Conservation (phyloP, 2,329 filamentous ascomycete genomes). For the Aspergillus sojae region DNA sequence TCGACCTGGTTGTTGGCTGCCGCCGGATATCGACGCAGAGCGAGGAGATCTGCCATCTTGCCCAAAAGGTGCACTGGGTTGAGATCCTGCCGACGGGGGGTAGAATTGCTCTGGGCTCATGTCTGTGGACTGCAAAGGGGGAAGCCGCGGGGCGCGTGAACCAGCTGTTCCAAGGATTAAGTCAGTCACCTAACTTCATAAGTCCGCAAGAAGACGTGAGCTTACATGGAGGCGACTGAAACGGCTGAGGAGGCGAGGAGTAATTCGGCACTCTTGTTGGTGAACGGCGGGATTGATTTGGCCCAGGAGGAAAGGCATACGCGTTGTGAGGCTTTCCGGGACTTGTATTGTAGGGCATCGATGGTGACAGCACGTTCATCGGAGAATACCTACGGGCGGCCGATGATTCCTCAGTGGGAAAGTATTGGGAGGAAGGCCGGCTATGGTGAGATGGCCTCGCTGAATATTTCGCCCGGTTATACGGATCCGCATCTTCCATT, state of each 20-base stretch:
- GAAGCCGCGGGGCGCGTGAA: conserved; percentile 66
- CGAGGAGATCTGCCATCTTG: conserved; percentile 55
- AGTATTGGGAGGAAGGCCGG: conserved; percentile 73
- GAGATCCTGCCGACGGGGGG: conserved; percentile 68
- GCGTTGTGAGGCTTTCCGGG: conserved; percentile 56
- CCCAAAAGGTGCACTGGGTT: conserved; percentile 69
- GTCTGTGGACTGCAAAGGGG: conserved; percentile 72
- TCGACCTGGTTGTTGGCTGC: conserved; percentile 52
- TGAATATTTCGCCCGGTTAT: conserved; percentile 83
- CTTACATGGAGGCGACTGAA: conserved; percentile 62
- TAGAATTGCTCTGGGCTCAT: conserved; percentile 71
- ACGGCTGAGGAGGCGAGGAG: conserved; percentile 59
- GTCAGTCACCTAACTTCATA: background rate
- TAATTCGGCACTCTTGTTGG: conserved; percentile 68
- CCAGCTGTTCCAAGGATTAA: conserved; percentile 41
- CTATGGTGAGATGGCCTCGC: conserved; percentile 73
- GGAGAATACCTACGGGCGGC: conserved; percentile 93
- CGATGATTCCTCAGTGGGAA: conserved; percentile 73
- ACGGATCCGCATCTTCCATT: conserved; percentile 90
- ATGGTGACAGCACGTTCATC: conserved; percentile 85
- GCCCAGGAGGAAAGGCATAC: conserved; percentile 56
- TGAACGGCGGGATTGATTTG: conserved; percentile 69
- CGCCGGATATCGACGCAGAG: conserved; percentile 49
- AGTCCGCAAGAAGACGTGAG: conserved; percentile 16
- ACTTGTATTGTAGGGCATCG: conserved; percentile 73